Evolutionary conservation across 192 early-diverging fungal genomes (phyloP).

Genomic region (Coemansia sp.): DNA sequence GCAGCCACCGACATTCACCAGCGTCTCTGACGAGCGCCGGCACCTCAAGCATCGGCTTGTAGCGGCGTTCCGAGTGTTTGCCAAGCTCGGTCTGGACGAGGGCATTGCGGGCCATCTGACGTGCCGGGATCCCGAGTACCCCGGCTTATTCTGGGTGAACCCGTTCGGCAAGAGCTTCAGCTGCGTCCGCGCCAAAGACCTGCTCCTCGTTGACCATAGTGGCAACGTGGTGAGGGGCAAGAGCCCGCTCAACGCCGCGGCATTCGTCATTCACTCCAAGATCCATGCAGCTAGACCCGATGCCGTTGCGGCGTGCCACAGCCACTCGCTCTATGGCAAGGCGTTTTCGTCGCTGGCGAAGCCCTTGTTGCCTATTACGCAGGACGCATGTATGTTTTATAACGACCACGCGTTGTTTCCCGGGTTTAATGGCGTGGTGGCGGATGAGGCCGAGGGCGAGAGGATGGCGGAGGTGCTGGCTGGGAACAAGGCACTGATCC

Average conservation of each 20-base stretch:
- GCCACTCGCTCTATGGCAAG: constrained; percentile 65
- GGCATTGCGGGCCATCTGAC: constrained; percentile 67
- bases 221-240: constrained; percentile 58
- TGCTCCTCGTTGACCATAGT: constrained; percentile 61
- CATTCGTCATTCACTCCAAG: constrained; percentile 65
- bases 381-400: constrained; percentile 67
- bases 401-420: constrained; percentile 58
- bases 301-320: constrained; percentile 60
- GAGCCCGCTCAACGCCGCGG: constrained; percentile 60
- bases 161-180: constrained; percentile 61
- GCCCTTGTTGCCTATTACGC: constrained; percentile 58
- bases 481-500: constrained; percentile 57
- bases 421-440: constrained; percentile 62
- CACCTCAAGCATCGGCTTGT: constrained; percentile 64
- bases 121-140: constrained; percentile 62
- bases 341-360: constrained; percentile 58
- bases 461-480: constrained; percentile 57
- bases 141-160: constrained; percentile 67
- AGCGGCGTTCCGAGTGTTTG: constrained; percentile 61
- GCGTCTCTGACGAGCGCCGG: constrained; percentile 55
- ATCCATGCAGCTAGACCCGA: constrained; percentile 58
- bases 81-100: constrained; percentile 63
- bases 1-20: constrained; percentile 46
- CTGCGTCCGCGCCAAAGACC: constrained; percentile 58
- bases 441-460: constrained; percentile 60